These are phyloP conservation scores for Exobasidium cylindrosporum DNA, from an alignment of 1,284 basidiomycete genomes.

Conservation along the genomic window DNA sequence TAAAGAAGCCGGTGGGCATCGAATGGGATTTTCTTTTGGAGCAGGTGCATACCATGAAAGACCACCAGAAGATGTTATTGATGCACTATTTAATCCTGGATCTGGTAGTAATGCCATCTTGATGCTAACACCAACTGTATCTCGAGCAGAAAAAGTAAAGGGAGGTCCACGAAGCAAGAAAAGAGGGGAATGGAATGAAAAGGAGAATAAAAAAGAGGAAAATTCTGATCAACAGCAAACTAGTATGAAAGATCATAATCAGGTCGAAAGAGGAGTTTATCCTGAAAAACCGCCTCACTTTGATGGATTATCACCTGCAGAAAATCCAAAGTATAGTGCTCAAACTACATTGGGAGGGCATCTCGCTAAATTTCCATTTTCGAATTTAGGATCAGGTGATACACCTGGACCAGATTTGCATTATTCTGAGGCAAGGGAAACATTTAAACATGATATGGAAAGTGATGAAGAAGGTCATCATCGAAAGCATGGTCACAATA, in stretches of 20 bases:
- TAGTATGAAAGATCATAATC: too few relatives aligned
- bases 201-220: too few relatives aligned
- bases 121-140: conserved; percentile 11
- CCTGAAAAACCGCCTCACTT: neutral
- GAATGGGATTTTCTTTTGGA: conserved; percentile 18
- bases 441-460: neutral
- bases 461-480: neutral
- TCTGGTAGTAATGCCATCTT: neutral
- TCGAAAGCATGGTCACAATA: neutral
- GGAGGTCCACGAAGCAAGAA: neutral
- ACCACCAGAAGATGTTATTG: conserved; percentile 32
- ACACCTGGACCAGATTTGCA: neutral
- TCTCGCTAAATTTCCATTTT: neutral
- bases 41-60: conserved; percentile 26
- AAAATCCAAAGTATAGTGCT: conserved; percentile 1
- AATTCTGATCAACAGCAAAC: too few relatives aligned
- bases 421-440: neutral
- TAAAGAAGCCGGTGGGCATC: conserved; percentile 13
- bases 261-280: too few relatives aligned
- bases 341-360: neutral
- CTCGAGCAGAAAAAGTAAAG: conserved; percentile 11
- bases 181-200: neutral
- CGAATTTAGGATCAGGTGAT: neutral
- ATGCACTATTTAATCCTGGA: conserved; percentile 33
- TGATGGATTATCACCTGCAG: conserved; percentile 3